Conservation (phyloP, 192 early-diverging fungal genomes). For the Dimargaris xerosporica region DNA sequence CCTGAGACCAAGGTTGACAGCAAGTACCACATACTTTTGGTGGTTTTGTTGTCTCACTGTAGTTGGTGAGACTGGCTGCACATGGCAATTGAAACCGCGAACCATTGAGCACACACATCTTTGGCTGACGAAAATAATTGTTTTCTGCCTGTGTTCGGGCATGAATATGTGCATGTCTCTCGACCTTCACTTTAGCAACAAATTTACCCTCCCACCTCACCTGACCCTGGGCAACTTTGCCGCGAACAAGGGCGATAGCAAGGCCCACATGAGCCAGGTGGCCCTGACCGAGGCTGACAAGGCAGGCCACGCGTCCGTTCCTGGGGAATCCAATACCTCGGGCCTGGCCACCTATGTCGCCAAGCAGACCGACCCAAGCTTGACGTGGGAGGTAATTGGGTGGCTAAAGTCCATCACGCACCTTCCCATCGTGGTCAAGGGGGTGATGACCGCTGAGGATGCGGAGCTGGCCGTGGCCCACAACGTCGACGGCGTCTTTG, state of each 20-base stretch:
- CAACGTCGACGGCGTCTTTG: slow-evolving; percentile 71
- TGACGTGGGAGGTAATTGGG: slow-evolving; percentile 75
- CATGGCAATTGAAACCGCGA: too few relatives aligned
- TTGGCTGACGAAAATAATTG: too few relatives aligned
- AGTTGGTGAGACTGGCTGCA: too few relatives aligned
- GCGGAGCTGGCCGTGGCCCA: slow-evolving; percentile 62
- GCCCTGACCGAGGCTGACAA: neutral
- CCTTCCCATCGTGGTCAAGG: slow-evolving; percentile 85
- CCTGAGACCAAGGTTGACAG: too few relatives aligned
- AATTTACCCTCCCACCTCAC: slow-evolving; percentile 35
- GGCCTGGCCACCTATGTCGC: neutral
- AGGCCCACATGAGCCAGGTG: neutral
- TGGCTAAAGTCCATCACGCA: slow-evolving; percentile 76
- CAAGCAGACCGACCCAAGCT: slow-evolving; percentile 39
- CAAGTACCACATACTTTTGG: too few relatives aligned
- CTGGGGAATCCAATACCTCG: neutral
- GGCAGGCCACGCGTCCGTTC: neutral
- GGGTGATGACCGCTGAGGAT: slow-evolving; percentile 80
- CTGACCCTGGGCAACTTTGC: neutral
- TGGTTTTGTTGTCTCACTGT: too few relatives aligned
- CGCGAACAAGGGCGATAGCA: neutral
- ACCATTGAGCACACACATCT: too few relatives aligned
- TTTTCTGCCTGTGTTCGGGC: too few relatives aligned
- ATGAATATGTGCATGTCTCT: too few relatives aligned
- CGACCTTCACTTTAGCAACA: too few relatives aligned